Base-by-base conservation (phyloP, 2,329 filamentous ascomycete genomes). In the Zasmidium citrigriseum region DNA sequence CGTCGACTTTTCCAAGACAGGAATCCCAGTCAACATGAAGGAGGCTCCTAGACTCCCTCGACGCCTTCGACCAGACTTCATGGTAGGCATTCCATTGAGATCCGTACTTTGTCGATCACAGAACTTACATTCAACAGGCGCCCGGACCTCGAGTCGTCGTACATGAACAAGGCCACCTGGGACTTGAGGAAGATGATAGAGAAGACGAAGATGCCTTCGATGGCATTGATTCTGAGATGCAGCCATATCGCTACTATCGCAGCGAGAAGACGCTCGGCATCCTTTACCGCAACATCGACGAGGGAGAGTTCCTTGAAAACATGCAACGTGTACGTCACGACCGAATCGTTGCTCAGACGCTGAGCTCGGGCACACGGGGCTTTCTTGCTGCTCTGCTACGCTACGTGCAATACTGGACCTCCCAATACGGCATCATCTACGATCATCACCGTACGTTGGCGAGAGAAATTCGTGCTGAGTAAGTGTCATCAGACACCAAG, bases 251-350 rank as follows among this genome's bases (percentile, higher is more conserved):
- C 2, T 93, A 86, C 68, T 93, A 95, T 70, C 74, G 73, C 27
- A 91, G 88, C 1, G 65, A 84, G 0, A 91, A 90, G 64, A 78
- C 89, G 0, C 80, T 95, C 0, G 91, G 91, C 0, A 73, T 80
- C 3, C 77, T 96, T 0, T 95, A 89, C 69, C 84, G 89, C 1
- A 82, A 80, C 0, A 86, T 96, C 11, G 85, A 96, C 64, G 90
- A 95, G 71, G 79, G 80, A 47, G 80, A 82, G 53, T 89, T 93
- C 46, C 88, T 87, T 77, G 65, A 73, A 9, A 70, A 82, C 4
- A 73, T 86, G 61, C 67, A 72, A 34, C 29, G 56, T 3, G 16
- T 16, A 16, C 34, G 34, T 10, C 57, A 67, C 9, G 61, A 62
- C 21, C 57, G 64, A 3, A 22, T 24, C n/a, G 20, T 23, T 22